Base-by-base conservation (phyloP, 805 yeast genomes). In the Candida hungchunana region DNA sequence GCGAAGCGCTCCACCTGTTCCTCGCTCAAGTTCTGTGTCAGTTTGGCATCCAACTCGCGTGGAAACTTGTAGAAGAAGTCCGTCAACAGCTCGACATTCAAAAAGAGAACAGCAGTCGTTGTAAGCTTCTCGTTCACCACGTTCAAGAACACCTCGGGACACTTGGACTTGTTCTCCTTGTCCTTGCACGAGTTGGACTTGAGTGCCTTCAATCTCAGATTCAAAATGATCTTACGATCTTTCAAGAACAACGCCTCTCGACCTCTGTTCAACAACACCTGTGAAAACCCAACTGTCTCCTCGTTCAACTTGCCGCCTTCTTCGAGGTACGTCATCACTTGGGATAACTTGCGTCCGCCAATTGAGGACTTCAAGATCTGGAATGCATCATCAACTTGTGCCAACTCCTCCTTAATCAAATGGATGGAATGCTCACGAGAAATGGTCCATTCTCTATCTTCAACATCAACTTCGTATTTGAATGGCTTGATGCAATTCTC, bases 401-500 rank as follows among this genome's bases (percentile, higher is more conserved):
- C 67, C 40, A 86, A 60, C 60, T 93, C 99, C 56, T 93, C 97
- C 51, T 79, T 81, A 38, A 93, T 59, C 37, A 93, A 59, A 16
- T 63, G 65, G 10, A 77, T 73, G 0, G 97, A 74, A 54, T 84
- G 94, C 21, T 84, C 94, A 41, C 85, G 76, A 25, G 96, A 80
- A 7, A 72, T 55, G 20, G 66, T 63, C 99, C 99, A 93, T 58
- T 93, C 99, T 26, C 96, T 71, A 49, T 89, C 95, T 55, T 93
- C 97, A 32, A 93, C 76, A 54, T 93, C 99, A 41, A 93, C 89
- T 55, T 93, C 99, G 58, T 90, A 93, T 63, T 93, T 93, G 66
- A 82, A 93, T 3, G 99, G 99, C 58, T 93, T 93, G 53, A 93
- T 90, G 63, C 97, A 89, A 60, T 94, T 93, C 54, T 93, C 99